Base-by-base conservation (phyloP, 371 early-diverging fungal species). In the Mortierella sp. region DNA sequence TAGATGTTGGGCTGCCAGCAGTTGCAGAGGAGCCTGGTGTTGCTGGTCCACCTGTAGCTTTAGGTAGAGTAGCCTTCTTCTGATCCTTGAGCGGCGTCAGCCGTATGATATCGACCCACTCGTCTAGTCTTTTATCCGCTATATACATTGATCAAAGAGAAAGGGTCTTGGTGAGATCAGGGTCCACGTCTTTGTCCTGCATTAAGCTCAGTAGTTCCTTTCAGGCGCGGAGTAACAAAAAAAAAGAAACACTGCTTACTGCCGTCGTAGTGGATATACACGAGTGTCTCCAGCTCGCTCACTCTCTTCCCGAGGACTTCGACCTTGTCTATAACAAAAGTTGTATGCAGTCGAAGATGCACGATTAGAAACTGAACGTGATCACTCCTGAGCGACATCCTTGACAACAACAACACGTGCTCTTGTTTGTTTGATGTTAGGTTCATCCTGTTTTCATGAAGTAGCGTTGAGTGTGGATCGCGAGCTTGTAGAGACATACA, bases 81-180 rank as follows among this genome's bases (percentile, higher is more conserved):
- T 60, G 60, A 32, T 60, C 54, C 7, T 70, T 75, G 14, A 77
- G 32, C 3, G 74, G 70, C 27, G 70, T 70, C 32, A 80, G 56
- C 32, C 84, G 63, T 46, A 60, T 32, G 24, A 84, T 71, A 44
- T 81, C 79, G 44, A 84, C 81, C 84, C 84, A 84, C 58, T 84
- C 84, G 29, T 84, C 84, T n/a, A 84, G 65, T 32, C 84, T 54
- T 56, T 84, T 84, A 49, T 84, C 84, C 75, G 81, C 84, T 84
- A 73, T 63, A 29, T 6, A 18, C 11, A 63, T 12, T 56, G 3
- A 32, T 11, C 32, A 60, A 27, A 14, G 32, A 6, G 35, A 10
- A n/a, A 56, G 8, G 35, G 18, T 29, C 16, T 35, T 29, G 27
- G 63, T 63, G 18, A 29, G 63, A 6, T 14, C 12, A 32, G 29